Conservation (phyloP, 305 asterid genomes). For the Plantago rigida region DNA sequence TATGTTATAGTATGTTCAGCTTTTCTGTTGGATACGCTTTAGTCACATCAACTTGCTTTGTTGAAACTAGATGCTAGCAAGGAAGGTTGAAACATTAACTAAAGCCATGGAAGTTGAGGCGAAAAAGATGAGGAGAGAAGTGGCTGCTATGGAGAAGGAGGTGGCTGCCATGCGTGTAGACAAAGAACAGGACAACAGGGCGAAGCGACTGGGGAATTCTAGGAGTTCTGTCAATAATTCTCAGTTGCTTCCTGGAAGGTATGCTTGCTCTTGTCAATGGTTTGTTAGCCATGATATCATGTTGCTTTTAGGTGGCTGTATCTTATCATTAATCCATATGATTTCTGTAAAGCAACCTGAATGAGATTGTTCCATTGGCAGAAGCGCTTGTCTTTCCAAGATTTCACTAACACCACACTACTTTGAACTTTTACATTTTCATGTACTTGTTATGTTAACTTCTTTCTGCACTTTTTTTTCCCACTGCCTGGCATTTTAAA, state of each 20-base stretch:
- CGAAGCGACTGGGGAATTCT: conserved; percentile 57
- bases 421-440: too few relatives aligned
- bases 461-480: too few relatives aligned
- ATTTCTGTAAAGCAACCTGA: too few relatives aligned
- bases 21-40: conserved; percentile 1
- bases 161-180: conserved; percentile 92
- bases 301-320: not conserved
- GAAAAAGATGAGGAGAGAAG: conserved; percentile 96
- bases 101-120: conserved; percentile 99
- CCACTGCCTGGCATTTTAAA: too few relatives aligned
- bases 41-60: conserved; percentile 6
- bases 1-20: not conserved
- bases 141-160: conserved; percentile 98
- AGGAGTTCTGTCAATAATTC: conserved; percentile 63
- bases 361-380: too few relatives aligned
- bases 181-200: conserved; percentile 78
- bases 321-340: too few relatives aligned
- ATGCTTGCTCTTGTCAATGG: conserved; percentile 18
- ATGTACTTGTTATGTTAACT: too few relatives aligned
- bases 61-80: conserved; percentile 72
- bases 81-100: conserved; percentile 88
- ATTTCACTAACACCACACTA: too few relatives aligned
- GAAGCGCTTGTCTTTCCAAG: too few relatives aligned
- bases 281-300: conserved; percentile 1
- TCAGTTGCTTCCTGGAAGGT: conserved; percentile 79